These are phyloP conservation scores for Yamadazyma laniorum DNA, from an alignment of 805 yeast species.

Conservation along the genomic window DNA sequence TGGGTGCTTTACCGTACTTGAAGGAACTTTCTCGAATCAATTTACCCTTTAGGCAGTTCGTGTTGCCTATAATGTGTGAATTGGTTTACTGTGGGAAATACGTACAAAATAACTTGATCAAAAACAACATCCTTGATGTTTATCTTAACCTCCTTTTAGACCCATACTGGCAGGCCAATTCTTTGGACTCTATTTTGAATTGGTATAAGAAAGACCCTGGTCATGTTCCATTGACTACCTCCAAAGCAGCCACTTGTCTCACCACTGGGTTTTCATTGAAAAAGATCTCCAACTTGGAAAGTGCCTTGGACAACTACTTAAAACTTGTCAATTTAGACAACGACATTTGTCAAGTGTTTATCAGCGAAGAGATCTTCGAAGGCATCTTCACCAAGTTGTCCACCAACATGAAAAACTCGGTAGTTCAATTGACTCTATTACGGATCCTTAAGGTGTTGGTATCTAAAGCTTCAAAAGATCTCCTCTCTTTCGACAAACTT, in stretches of 20 bases:
- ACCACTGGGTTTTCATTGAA: constrained; percentile 40
- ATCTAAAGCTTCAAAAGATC: not conserved
- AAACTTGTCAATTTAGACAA: constrained; percentile 28
- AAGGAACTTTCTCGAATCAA: constrained; percentile 38
- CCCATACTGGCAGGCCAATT: constrained; percentile 58
- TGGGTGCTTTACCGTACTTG: constrained; percentile 48
- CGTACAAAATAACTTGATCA: constrained; percentile 37
- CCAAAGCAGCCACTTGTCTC: constrained; percentile 29
- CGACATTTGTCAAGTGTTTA: constrained; percentile 23
- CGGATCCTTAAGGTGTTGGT: constrained; percentile 25
- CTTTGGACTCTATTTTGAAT: constrained; percentile 47
- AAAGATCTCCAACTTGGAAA: constrained; percentile 42
- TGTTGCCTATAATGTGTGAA: constrained; percentile 52
- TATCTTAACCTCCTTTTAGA: constrained; percentile 45
- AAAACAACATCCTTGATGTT: constrained; percentile 35
- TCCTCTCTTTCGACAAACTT: constrained; percentile 1
- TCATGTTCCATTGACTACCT: constrained; percentile 21
- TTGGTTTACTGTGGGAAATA: constrained; percentile 45
- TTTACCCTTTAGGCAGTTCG: constrained; percentile 49
- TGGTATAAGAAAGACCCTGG: constrained; percentile 35
- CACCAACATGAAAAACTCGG: constrained; percentile 30
- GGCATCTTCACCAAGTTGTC: constrained; percentile 30
- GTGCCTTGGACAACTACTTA: constrained; percentile 40
- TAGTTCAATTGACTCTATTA: constrained; percentile 36
- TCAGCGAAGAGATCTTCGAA: constrained; percentile 23